Evolutionary conservation across 2,329 filamentous ascomycete species (phyloP), one percentile per base, ranked within the genome.

Genomic region (Sclerotinia nivalis): DNA sequence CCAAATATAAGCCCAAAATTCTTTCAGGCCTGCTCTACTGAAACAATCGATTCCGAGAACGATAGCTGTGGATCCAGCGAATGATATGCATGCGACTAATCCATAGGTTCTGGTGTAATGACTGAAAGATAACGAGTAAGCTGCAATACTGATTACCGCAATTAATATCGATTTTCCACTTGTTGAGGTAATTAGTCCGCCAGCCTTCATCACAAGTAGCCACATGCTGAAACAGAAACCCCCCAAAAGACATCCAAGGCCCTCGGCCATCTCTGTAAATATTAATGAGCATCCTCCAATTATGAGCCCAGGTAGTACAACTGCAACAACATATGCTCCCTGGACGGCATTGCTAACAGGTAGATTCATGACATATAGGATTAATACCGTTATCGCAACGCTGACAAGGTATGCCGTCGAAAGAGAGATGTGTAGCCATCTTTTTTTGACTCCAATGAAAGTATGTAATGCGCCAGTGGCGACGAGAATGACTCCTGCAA

Each of bases 1-100:
- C 95, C 95, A 98, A 50, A 97, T 85, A 78, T 96, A 98, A 8
- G 93, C 86, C 95, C 95, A 98, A 75, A 97, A 97, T 79, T 98
- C 95, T 79, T 97, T 97, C 75, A 97, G 82, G 0, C 95, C 95
- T n/a, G 93, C 93, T 72, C 89, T 85, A 76, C 90, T 95, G 76
- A 95, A 96, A 80, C 93, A 97, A 79, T 98, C 95, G 70, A 98
- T 91, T 2, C 95, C 95, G 2, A 98, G 81, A 20, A 97, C 87
- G 0, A 91, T 84, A 4, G 88, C 88, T 0, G 93, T 97, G 4
- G 93, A 90, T 10, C 95, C 95, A 6, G 88, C 86, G 77, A 97
- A 96, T 0, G 94, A 88, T 18, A 93, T 93, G 61, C 87, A 88
- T 18, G 83, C 83, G 50, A 97, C 95, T 62, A 97, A 82, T 1